Conservation (phyloP, 306 rosid species). For the Glycine soja region DNA sequence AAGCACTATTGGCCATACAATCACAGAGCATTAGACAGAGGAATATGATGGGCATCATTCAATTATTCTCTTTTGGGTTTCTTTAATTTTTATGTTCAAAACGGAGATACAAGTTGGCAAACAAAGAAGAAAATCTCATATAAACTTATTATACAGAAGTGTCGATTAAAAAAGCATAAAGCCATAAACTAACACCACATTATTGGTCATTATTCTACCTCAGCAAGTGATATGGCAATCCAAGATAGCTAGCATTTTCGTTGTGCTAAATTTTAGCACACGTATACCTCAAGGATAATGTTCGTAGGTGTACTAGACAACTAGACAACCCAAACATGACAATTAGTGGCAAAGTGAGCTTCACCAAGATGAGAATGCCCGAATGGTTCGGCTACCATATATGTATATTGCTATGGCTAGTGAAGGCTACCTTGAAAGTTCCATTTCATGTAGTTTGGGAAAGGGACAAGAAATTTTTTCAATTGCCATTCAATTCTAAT, state of each 20-base stretch:
- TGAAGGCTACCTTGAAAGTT: conserved; percentile 39
- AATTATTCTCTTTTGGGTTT: not conserved
- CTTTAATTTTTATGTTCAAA: not conserved
- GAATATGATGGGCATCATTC: not conserved
- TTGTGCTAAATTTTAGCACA: not conserved
- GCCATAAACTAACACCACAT: not conserved
- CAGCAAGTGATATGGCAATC: not conserved
- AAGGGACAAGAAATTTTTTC: conserved; percentile 31
- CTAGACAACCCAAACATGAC: conserved; percentile 4
- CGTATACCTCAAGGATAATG: not conserved
- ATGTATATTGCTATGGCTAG: not conserved
- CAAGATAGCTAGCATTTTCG: not conserved
- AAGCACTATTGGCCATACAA: conserved; percentile 12
- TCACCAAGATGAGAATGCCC: conserved; percentile 19
- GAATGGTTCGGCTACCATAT: conserved; percentile 23
- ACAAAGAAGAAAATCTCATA: not conserved
- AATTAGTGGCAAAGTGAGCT: conserved; percentile 27
- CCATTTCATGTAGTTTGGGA: conserved; percentile 36
- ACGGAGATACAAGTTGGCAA: not conserved
- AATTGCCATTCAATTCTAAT: conserved; percentile 8
- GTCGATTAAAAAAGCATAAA: not conserved
- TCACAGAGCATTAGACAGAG: conserved; percentile 2
- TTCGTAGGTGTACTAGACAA: not conserved
- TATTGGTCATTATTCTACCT: not conserved
- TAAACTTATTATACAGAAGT: not conserved